phyloP scores from a whole-genome alignment of 2,329 filamentous ascomycete genomes.

The Phoma sp. region DNA sequence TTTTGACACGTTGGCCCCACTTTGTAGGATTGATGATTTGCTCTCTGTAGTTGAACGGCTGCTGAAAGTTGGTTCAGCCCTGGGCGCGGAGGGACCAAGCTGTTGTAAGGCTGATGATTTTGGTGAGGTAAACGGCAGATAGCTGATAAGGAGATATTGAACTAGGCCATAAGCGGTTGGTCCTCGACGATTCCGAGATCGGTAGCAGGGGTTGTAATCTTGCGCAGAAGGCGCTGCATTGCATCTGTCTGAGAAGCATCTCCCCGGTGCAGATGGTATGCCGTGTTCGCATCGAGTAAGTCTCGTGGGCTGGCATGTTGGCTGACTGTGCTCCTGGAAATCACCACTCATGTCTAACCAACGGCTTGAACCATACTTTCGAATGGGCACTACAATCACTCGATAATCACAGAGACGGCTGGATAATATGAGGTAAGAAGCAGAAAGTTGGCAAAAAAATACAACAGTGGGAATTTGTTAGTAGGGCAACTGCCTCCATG shows the following conservation, averaged over 20 bases:
- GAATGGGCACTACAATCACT: too few relatives aligned
- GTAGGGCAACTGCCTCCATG: too few relatives aligned
- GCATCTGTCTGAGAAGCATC: background rate
- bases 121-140: constrained; percentile 34
- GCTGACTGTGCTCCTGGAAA: background rate
- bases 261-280: constrained; percentile 1
- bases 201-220: constrained; percentile 6
- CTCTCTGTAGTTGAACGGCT: background rate
- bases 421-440: background rate
- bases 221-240: constrained; percentile 7
- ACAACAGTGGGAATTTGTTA: too few relatives aligned
- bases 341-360: too few relatives aligned
- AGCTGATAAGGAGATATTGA: constrained; percentile 27
- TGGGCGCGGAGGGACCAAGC: constrained; percentile 24
- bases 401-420: too few relatives aligned
- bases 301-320: too few relatives aligned
- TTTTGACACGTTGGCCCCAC: constrained; percentile 1
- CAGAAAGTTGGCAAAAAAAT: too few relatives aligned
- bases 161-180: constrained; percentile 20
- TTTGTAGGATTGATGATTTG: constrained; percentile 15
- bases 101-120: constrained; percentile 9
- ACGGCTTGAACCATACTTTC: too few relatives aligned
- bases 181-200: constrained; percentile 8
- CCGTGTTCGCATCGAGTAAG: constrained; percentile 10
- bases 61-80: constrained; percentile 1